phyloP scores from a whole-genome alignment of 169 alveolate species.

The Babesia bovis region DNA sequence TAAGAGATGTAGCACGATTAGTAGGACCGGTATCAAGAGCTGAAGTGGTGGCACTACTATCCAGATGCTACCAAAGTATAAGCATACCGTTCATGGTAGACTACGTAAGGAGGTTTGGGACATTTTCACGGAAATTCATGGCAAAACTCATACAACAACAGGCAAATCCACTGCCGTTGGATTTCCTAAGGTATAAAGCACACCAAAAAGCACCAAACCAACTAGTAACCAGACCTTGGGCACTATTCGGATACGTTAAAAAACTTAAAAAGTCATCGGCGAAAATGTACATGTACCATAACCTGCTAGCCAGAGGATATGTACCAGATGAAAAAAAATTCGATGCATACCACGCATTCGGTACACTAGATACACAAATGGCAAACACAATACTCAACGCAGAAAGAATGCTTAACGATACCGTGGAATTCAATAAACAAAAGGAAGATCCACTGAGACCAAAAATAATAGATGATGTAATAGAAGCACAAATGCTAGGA shows the following conservation, averaged over 20 bases:
- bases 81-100: slow-evolving; percentile 81
- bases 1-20: slow-evolving; percentile 57
- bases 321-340: slow-evolving; percentile 64
- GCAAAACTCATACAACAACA: slow-evolving; percentile 70
- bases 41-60: slow-evolving; percentile 74
- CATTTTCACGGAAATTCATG: slow-evolving; percentile 75
- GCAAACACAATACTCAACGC: slow-evolving; percentile 52
- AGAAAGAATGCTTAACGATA: slow-evolving; percentile 52
- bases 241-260: slow-evolving; percentile 71
- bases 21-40: slow-evolving; percentile 67
- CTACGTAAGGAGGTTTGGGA: slow-evolving; percentile 76
- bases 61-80: slow-evolving; percentile 75
- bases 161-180: slow-evolving; percentile 68
- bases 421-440: slow-evolving; percentile 7
- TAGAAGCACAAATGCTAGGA: slow-evolving; percentile 42
- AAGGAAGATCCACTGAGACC: slow-evolving; percentile 46
- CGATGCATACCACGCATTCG: slow-evolving; percentile 59
- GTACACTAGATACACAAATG: slow-evolving; percentile 45
- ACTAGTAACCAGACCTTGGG: slow-evolving; percentile 74
- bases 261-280: slow-evolving; percentile 75
- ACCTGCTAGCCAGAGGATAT: slow-evolving; percentile 66
- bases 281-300: slow-evolving; percentile 74
- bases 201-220: slow-evolving; percentile 58
- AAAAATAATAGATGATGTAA: slow-evolving; percentile 21
- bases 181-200: slow-evolving; percentile 66